Evolutionary conservation across 495 filamentous ascomycete genomes (phyloP).

Genomic region (Neurospora intermedia): DNA sequence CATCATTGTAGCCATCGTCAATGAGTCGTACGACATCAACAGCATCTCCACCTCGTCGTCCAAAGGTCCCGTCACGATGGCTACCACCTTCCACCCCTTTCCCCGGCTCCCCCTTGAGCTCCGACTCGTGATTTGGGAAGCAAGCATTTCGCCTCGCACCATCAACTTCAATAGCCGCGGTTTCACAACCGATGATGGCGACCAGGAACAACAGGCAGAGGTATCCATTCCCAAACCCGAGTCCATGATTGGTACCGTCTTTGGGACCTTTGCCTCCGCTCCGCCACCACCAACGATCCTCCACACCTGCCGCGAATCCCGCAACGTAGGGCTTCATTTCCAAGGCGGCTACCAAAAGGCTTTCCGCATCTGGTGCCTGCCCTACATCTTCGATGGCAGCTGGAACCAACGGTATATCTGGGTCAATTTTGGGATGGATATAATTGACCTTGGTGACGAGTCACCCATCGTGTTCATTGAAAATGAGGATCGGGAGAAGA

Average conservation of each 20-base stretch:
- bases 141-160: not conserved
- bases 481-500: not conserved
- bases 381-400: too few species aligned
- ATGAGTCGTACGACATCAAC: not conserved
- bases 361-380: not conserved
- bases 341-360: not conserved
- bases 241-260: too few species aligned
- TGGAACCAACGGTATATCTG: not conserved
- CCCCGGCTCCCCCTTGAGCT: slow-evolving; percentile 25
- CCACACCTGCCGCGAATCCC: not conserved
- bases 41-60: not conserved
- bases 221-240: too few species aligned
- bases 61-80: not conserved
- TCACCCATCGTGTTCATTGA: too few species aligned
- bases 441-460: not conserved
- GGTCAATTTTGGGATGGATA: not conserved
- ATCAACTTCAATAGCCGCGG: not conserved
- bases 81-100: slow-evolving; percentile 19
- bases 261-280: too few species aligned
- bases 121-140: slow-evolving; percentile 26
- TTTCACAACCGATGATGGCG: not conserved
- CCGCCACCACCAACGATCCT: not conserved
- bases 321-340: not conserved
- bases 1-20: too few species aligned
- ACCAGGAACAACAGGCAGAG: too few species aligned